Evolutionary conservation across 495 filamentous ascomycete genomes (phyloP), one percentile per base, ranked within the genome.

Genomic region (Penicillium taxi): DNA sequence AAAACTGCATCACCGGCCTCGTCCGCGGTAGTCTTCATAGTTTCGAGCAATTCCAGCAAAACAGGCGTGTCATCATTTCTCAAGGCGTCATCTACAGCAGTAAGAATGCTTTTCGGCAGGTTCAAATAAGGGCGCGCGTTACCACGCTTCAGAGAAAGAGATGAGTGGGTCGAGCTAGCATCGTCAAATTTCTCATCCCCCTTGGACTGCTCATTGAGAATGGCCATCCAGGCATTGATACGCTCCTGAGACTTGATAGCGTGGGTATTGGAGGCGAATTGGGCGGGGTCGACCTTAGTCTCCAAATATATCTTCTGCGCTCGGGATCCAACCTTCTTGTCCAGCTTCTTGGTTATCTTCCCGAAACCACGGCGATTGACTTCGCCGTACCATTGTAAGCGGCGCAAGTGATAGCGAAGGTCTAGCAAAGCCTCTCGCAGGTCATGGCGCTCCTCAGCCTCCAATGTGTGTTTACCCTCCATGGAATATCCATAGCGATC

Each of bases 301-400:
- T 81, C 77, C 32, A 96, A 64, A 48, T 95, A 96, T 24, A 75
- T 73, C 44, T 83, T 75, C 61, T 95, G 88, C 0, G 82, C 80
- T 38, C 77, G 71, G 1, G 75, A 70, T 6, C 75, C 72, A 3
- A 94, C 70, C 61, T 89, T 94, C 65, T 95, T 95, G 64, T 95
- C 88, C 14, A 94, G 67, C 59, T 98, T 98, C 69, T 96, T 98
- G 14, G 88, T 90, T 60, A 98, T 96, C 64, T 98, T 98, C 48
- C 93, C 73, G 50, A 98, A 98, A 0, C 91, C 91, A 40, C 84
- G 75, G 23, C 89, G 75, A 53, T 98, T 98, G 47, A 96, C 88
- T 64, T 96, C 91, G 18, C 87, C 93, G 45, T 95, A 96, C 89
- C 89, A 96, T 61, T 93, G 84, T 41, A 98, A 69, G 45, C 96